Evolutionary conservation across 2,329 filamentous ascomycete genomes (phyloP).

Genomic region (Ophiosphaerella herpotricha): DNA sequence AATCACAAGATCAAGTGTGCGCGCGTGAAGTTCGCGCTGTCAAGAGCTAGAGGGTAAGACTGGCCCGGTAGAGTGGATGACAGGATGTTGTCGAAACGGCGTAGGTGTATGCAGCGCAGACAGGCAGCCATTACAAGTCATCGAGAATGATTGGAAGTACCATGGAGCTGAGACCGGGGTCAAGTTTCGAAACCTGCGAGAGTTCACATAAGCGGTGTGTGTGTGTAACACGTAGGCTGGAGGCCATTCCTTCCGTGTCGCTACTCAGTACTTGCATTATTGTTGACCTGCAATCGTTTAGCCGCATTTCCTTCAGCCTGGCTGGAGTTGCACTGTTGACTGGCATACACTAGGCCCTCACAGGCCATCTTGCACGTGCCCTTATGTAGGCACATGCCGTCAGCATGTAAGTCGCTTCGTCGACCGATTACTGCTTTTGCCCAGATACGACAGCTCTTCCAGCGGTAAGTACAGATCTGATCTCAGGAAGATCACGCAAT

Average conservation of each 20-base stretch:
- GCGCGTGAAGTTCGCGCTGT: neutral
- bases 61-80: neutral
- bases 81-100: neutral
- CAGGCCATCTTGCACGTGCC: slow-evolving; percentile 11
- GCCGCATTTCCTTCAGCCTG: slow-evolving; percentile 8
- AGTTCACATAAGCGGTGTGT: slow-evolving; percentile 1
- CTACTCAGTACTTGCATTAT: slow-evolving; percentile 4
- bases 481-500: slow-evolving; percentile 2
- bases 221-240: neutral
- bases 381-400: slow-evolving; percentile 2
- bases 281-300: slow-evolving; percentile 22
- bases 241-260: neutral
- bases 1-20: neutral
- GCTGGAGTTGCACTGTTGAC: slow-evolving; percentile 1
- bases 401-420: slow-evolving; percentile 13
- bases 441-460: neutral
- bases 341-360: slow-evolving; percentile 2
- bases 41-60: neutral
- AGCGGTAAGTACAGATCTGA: slow-evolving; percentile 1
- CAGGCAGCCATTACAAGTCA: too few species aligned
- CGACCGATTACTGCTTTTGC: slow-evolving; percentile 9
- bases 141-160: neutral
- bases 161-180: neutral
- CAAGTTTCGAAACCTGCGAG: slow-evolving; percentile 15
- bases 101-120: too few species aligned